A percentile compares a stretch with the other conserved stretches of the same genome.
Evolutionary conservation across 2,329 filamentous ascomycete genomes (phyloP).

Genomic region (Paracoccidioides brasiliensis): DNA sequence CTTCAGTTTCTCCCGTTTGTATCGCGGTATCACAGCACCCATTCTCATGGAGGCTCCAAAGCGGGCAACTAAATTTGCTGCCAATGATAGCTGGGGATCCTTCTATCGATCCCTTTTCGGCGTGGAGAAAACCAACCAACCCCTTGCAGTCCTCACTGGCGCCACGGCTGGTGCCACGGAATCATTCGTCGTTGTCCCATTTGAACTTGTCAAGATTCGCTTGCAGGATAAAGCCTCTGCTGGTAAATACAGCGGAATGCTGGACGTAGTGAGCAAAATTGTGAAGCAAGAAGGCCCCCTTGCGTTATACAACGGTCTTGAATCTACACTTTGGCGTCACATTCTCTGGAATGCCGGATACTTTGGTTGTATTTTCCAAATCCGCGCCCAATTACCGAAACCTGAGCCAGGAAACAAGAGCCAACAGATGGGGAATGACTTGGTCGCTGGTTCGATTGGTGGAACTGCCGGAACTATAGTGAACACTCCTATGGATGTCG

Average conservation of each 20-base stretch:
- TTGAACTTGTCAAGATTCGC: conserved; percentile 96
- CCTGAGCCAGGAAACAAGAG: conserved; percentile 58
- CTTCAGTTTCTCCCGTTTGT: conserved; percentile 67
- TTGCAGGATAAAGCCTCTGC: conserved; percentile 91
- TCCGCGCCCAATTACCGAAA: conserved; percentile 68
- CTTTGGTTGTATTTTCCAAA: conserved; percentile 98
- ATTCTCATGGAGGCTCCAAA: conserved; percentile 98
- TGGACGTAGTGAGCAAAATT: conserved; percentile 49
- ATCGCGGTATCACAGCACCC: conserved; percentile 87
- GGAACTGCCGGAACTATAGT: conserved; percentile 82
- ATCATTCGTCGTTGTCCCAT: conserved; percentile 91
- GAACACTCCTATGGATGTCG: conserved; percentile 93
- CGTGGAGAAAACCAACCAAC: conserved; percentile 76
- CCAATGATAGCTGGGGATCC: conserved; percentile 96
- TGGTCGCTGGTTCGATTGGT: conserved; percentile 74
- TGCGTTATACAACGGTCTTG: conserved; percentile 90
- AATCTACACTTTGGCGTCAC: conserved; percentile 94
- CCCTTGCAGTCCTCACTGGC: conserved; percentile 81
- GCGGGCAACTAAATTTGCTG: conserved; percentile 95
- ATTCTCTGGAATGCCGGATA: conserved; percentile 89
- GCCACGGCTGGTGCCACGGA: conserved; percentile 92
- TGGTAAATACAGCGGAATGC: conserved; percentile 49
- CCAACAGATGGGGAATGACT: conserved; percentile 71
- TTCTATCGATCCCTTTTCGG: conserved; percentile 84
- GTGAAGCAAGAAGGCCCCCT: conserved; percentile 70